phyloP scores from a whole-genome alignment of 306 rosid genomes.

The Luffa acutangula region DNA sequence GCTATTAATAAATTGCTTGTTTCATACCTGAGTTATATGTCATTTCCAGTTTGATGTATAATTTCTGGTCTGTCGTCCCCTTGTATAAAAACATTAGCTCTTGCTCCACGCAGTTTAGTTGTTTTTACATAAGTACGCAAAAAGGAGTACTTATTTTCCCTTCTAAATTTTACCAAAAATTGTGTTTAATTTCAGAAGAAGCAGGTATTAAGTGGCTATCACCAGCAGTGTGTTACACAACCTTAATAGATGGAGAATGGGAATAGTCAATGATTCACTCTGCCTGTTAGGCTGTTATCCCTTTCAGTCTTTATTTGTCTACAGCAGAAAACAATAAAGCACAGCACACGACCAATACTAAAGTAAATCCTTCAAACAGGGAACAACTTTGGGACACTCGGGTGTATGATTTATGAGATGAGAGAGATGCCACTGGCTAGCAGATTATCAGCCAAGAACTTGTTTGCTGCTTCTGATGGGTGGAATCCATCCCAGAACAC shows the following conservation, averaged over 20 bases:
- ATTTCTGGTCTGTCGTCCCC: not conserved
- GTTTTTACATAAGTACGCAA: not conserved
- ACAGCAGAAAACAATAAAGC: not conserved
- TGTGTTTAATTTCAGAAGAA: not conserved
- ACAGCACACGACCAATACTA: not conserved
- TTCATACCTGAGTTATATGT: not conserved
- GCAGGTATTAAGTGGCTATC: not conserved
- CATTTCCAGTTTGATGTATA: not conserved
- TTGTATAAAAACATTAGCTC: not conserved
- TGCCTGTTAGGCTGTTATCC: not conserved
- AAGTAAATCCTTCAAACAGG: not conserved
- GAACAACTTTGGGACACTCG: not conserved
- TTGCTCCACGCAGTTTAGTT: not conserved
- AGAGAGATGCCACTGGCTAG: slow-evolving; percentile 37
- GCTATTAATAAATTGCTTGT: not conserved
- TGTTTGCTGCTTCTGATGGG: slow-evolving; percentile 55
- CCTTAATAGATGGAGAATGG: not conserved
- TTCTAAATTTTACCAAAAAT: not conserved
- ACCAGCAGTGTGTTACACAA: not conserved
- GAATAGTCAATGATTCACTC: not conserved
- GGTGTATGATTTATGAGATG: slow-evolving; percentile 19
- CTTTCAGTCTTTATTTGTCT: not conserved
- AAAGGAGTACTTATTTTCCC: not conserved
- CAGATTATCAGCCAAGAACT: slow-evolving; percentile 28
- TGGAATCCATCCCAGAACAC: slow-evolving; percentile 80